Evolutionary conservation across 768 basidiomycete genomes (phyloP).

Genomic region (Tricholoma flavovirens): DNA sequence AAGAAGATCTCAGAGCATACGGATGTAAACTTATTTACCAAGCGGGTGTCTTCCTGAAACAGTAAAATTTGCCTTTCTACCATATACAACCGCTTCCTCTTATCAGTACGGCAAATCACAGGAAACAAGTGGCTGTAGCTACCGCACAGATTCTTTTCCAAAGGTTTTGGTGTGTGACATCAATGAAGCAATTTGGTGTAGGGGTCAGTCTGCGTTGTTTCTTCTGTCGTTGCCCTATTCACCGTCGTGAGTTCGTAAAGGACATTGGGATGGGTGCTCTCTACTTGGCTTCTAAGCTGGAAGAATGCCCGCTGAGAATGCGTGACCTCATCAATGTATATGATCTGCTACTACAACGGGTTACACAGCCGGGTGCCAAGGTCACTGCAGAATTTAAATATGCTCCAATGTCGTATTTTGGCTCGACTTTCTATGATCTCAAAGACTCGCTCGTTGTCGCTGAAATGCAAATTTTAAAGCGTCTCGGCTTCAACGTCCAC

Average conservation of each 20-base stretch:
- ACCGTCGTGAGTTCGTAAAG: constrained; percentile 30
- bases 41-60: constrained; percentile 84
- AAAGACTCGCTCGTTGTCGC: constrained; percentile 92
- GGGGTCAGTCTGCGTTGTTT: constrained; percentile 51
- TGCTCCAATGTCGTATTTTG: constrained; percentile 85
- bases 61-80: constrained; percentile 46
- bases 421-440: constrained; percentile 84
- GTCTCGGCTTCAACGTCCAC: constrained; percentile 92
- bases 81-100: background rate
- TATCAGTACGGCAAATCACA: constrained; percentile 24
- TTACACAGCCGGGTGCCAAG: constrained; percentile 40
- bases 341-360: constrained; percentile 80
- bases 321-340: constrained; percentile 94
- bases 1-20: constrained; percentile 83
- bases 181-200: constrained; percentile 92
- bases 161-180: constrained; percentile 93
- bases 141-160: constrained; percentile 96
- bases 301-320: constrained; percentile 88
- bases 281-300: constrained; percentile 84
- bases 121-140: constrained; percentile 95
- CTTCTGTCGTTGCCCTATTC: constrained; percentile 3
- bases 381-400: constrained; percentile 51
- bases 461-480: constrained; percentile 97
- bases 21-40: constrained; percentile 95
- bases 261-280: constrained; percentile 88